phyloP scores from a whole-genome alignment of 2,329 filamentous ascomycete genomes.

The Microascus cirrosus region DNA sequence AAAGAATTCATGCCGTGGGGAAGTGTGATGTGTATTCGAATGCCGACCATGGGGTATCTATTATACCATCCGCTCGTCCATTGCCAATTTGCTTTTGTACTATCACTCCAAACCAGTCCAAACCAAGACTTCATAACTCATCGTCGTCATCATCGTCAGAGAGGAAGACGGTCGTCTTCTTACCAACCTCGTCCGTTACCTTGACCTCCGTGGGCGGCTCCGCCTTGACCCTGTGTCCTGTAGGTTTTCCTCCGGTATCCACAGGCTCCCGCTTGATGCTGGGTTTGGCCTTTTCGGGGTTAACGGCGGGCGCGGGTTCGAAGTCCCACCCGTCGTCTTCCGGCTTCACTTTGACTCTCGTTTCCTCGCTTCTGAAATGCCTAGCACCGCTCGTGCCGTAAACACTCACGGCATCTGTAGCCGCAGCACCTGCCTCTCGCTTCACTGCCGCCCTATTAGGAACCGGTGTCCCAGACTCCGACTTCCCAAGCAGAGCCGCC shows the following conservation, averaged over 20 bases:
- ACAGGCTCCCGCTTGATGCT: background rate
- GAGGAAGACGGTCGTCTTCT: slow-evolving; percentile 20
- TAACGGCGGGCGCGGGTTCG: background rate
- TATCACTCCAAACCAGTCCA: background rate
- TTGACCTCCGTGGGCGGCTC: slow-evolving; percentile 7
- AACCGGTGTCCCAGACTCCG: background rate
- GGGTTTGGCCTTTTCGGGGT: slow-evolving; percentile 5
- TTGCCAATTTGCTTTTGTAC: background rate
- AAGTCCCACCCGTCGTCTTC: background rate
- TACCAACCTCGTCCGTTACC: slow-evolving; percentile 6
- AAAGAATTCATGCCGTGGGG: too few species aligned
- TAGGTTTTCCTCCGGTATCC: background rate
- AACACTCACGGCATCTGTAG: background rate
- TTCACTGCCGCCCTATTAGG: background rate
- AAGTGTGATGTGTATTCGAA: background rate
- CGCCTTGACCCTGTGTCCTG: background rate
- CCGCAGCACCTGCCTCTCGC: slow-evolving; percentile 4
- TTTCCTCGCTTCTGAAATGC: background rate
- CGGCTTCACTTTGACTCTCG: slow-evolving; percentile 1
- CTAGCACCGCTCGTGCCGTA: background rate
- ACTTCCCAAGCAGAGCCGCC: slow-evolving; percentile 26
- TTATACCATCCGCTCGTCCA: background rate
- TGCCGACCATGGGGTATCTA: background rate
- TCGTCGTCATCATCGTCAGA: slow-evolving; percentile 27
- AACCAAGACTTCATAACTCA: slow-evolving; percentile 15